Percentiles rank a stretch among this genome's conserved stretches.
These are phyloP conservation scores for Dictyophora rubrovolvata DNA, from an alignment of 768 basidiomycete genomes.

Conservation along the genomic window DNA sequence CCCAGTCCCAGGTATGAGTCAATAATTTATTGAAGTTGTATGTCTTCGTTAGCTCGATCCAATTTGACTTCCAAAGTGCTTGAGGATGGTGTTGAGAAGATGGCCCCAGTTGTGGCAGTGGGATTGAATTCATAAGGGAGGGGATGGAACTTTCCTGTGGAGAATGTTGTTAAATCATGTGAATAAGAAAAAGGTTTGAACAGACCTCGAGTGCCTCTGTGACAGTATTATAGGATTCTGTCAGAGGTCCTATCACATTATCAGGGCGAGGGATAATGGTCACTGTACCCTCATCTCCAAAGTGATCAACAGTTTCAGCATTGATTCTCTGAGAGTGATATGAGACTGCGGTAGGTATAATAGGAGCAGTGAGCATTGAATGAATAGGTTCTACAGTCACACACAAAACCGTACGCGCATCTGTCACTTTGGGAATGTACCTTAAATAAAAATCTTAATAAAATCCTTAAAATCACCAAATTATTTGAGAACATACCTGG, in stretches of 20 bases:
- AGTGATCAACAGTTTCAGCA: neutral
- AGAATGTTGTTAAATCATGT: no score
- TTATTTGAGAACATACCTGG: no score
- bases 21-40: conserved; percentile 3
- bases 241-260: neutral
- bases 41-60: neutral
- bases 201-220: neutral
- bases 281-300: neutral
- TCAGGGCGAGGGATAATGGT: neutral
- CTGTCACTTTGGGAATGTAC: no score
- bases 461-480: no score
- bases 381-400: neutral
- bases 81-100: neutral
- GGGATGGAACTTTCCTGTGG: neutral
- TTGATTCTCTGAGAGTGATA: neutral
- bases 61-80: neutral
- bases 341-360: neutral
- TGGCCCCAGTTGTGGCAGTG: neutral
- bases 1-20: conserved; percentile 19
- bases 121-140: neutral
- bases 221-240: neutral
- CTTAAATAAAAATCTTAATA: no score
- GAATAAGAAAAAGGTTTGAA: no score
- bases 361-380: neutral
- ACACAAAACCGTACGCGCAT: no score